A percentile compares a stretch with the other conserved stretches of the same genome.
Conservation (phyloP, 2,329 filamentous ascomycete species). For the Dryadomyces quercus-mongolicae region DNA sequence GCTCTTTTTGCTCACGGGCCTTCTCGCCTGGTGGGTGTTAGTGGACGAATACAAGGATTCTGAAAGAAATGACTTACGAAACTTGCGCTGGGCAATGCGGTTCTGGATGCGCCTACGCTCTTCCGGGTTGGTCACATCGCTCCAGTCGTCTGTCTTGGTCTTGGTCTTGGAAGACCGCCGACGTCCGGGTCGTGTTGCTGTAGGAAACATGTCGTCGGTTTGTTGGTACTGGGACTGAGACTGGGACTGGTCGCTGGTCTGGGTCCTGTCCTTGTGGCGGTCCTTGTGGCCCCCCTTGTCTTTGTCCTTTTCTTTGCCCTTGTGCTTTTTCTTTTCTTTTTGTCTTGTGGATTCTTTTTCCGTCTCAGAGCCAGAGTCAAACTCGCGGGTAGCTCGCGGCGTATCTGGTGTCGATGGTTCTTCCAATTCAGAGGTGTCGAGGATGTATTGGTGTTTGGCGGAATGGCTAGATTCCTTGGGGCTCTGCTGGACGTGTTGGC, state of each 20-base stretch:
- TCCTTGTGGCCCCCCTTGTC: not conserved
- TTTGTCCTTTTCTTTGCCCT: slow-evolving; percentile 1
- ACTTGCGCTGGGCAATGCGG: slow-evolving; percentile 63
- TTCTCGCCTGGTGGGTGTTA: slow-evolving; percentile 48
- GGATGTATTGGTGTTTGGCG: not conserved
- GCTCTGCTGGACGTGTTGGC: slow-evolving; percentile 5
- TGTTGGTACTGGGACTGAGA: too few relatives aligned
- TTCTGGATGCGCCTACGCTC: slow-evolving; percentile 67
- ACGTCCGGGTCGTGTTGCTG: not conserved
- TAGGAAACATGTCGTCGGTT: not conserved
- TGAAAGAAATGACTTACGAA: slow-evolving; percentile 37
- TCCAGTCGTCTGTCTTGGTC: slow-evolving; percentile 52
- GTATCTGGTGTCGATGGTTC: not conserved
- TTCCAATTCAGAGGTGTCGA: not conserved
- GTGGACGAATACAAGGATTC: not conserved
- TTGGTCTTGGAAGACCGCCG: slow-evolving; percentile 23
- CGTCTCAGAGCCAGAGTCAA: slow-evolving; percentile 19
- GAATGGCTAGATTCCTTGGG: not conserved
- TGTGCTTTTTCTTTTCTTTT: slow-evolving; percentile 1
- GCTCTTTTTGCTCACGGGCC: slow-evolving; percentile 54
- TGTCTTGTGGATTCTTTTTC: slow-evolving; percentile 9
- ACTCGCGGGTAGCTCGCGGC: not conserved
- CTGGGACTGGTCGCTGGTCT: not conserved
- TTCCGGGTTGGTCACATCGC: slow-evolving; percentile 54
- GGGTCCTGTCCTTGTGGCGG: not conserved